A percentile compares a stretch with the other conserved stretches of the same genome.
phyloP scores from a whole-genome alignment of 164 flowering plant species.

The Vitis labrusca region DNA sequence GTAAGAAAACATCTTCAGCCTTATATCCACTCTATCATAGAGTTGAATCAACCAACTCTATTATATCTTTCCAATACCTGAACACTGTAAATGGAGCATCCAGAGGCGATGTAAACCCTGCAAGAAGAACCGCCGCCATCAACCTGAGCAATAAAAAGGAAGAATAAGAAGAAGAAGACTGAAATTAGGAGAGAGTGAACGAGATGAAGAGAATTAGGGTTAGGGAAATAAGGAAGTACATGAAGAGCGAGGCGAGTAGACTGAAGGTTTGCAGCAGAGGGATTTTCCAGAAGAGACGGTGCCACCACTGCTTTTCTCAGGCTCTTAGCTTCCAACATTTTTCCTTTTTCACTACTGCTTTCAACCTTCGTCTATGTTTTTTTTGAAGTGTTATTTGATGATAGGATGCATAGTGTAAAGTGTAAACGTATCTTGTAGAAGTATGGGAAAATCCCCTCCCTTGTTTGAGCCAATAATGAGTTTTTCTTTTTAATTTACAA shows the following conservation, averaged over 20 bases:
- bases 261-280: slow-evolving; percentile 61
- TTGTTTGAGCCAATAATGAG: no score
- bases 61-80: slow-evolving; percentile 26
- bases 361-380: no score
- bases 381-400: no score
- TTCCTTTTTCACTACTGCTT: background rate
- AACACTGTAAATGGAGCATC: slow-evolving; percentile 53
- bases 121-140: slow-evolving; percentile 43
- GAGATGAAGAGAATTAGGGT: background rate
- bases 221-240: slow-evolving; percentile 22
- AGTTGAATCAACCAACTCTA: background rate
- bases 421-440: no score
- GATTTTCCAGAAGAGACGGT: slow-evolving; percentile 38
- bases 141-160: slow-evolving; percentile 31
- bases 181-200: slow-evolving; percentile 8
- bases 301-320: slow-evolving; percentile 51
- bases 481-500: no score
- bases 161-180: background rate
- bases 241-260: slow-evolving; percentile 67
- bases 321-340: slow-evolving; percentile 51
- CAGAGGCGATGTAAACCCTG: slow-evolving; percentile 70
- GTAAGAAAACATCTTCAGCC: no score
- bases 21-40: no score
- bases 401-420: no score
- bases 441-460: no score